These are phyloP conservation scores for Antarctomyces pellizariae DNA, from an alignment of 495 filamentous ascomycete species.

Conservation along the genomic window DNA sequence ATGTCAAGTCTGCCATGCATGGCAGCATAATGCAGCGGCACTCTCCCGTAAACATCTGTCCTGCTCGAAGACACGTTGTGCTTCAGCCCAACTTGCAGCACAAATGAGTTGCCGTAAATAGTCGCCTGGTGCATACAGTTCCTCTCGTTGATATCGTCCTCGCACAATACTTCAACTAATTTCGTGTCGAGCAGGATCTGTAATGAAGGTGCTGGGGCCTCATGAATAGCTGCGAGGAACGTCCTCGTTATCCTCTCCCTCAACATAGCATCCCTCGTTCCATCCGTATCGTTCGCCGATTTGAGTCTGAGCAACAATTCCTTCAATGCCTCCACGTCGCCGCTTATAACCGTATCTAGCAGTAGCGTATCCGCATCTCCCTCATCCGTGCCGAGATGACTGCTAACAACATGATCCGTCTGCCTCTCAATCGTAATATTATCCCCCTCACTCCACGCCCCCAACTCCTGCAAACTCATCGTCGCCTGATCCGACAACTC, in stretches of 20 bases:
- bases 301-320: slow-evolving; percentile 28
- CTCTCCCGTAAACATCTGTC: slow-evolving; percentile 79
- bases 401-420: slow-evolving; percentile 37
- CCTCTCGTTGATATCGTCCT: slow-evolving; percentile 92
- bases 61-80: slow-evolving; percentile 49
- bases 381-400: slow-evolving; percentile 48
- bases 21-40: slow-evolving; percentile 87
- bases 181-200: slow-evolving; percentile 53
- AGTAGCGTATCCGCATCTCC: slow-evolving; percentile 71
- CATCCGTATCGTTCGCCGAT: slow-evolving; percentile 16
- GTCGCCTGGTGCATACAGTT: slow-evolving; percentile 90
- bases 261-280: slow-evolving; percentile 19
- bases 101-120: slow-evolving; percentile 60
- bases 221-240: slow-evolving; percentile 69
- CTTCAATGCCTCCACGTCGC: slow-evolving; percentile 34
- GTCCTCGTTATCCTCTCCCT: slow-evolving; percentile 61
- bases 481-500: slow-evolving; percentile 92
- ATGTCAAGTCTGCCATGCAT: slow-evolving; percentile 81
- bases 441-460: slow-evolving; percentile 91
- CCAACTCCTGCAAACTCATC: slow-evolving; percentile 73
- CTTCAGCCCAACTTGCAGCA: slow-evolving; percentile 48
- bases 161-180: slow-evolving; percentile 62
- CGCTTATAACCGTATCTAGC: slow-evolving; percentile 61
- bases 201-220: slow-evolving; percentile 59
- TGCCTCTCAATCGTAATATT: slow-evolving; percentile 55